phyloP scores from a whole-genome alignment of 306 rosid species.

The Ziziphus jujuba region DNA sequence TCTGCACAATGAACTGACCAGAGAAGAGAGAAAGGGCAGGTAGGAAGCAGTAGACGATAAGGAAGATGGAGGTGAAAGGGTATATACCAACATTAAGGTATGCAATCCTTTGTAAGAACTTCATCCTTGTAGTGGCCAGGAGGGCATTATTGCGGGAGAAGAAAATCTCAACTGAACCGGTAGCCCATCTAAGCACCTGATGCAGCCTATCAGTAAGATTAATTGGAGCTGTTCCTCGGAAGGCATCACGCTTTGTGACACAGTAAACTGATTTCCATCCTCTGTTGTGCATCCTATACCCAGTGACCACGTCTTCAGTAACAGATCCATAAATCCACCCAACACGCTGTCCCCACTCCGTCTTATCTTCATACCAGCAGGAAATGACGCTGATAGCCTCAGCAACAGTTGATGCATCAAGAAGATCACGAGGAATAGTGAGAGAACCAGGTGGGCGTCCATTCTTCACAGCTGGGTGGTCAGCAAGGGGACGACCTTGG shows the following conservation, averaged over 20 bases:
- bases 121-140: constrained; percentile 82
- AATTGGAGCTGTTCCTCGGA: constrained; percentile 95
- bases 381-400: constrained; percentile 97
- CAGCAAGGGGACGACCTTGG: constrained; percentile 99
- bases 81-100: constrained; percentile 97
- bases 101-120: constrained; percentile 78
- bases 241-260: constrained; percentile 94
- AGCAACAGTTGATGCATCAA: constrained; percentile 92
- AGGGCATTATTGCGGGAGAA: constrained; percentile 94
- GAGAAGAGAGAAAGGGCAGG: constrained; percentile 98
- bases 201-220: constrained; percentile 93
- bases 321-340: constrained; percentile 99
- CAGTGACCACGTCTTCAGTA: constrained; percentile 97
- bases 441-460: constrained; percentile 95
- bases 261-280: constrained; percentile 98
- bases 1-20: constrained; percentile 90
- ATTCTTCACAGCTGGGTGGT: constrained; percentile 92
- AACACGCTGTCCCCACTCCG: constrained; percentile 95
- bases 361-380: constrained; percentile 97
- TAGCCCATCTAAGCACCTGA: constrained; percentile 97
- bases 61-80: constrained; percentile 93
- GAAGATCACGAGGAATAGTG: constrained; percentile 77
- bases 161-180: constrained; percentile 95
- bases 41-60: constrained; percentile 92
- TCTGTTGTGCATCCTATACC: constrained; percentile 94